Percentiles rank a stretch among this genome's conserved stretches.
Conservation (phyloP, 257 asterid genomes). For the Ilex asprella region DNA sequence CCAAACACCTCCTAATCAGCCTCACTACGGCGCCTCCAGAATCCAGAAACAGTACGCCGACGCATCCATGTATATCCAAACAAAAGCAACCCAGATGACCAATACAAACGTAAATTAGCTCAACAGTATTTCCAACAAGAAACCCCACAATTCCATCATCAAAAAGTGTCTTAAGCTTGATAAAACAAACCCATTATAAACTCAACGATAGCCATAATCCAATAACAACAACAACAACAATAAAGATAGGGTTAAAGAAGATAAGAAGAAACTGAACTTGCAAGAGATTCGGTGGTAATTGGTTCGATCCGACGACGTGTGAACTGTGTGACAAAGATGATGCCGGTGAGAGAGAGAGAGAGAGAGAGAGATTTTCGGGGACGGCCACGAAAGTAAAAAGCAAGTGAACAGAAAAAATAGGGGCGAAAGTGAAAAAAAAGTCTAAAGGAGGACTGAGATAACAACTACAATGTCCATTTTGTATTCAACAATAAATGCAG, state of each 20-base stretch:
- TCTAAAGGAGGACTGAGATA: too few species aligned
- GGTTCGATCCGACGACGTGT: conserved; percentile 21
- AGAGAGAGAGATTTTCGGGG: too few species aligned
- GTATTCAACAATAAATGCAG: too few species aligned
- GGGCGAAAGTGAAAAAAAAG: too few species aligned
- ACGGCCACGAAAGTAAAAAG: too few species aligned
- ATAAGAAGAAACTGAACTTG: conserved; percentile 6
- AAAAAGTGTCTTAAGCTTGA: not conserved
- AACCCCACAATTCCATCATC: not conserved
- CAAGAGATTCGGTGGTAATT: not conserved
- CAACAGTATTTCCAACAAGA: not conserved
- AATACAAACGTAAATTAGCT: not conserved
- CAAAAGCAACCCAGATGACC: conserved; percentile 9
- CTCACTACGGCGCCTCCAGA: not conserved
- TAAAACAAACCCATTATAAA: not conserved
- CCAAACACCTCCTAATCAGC: not conserved
- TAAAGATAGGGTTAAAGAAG: too few species aligned
- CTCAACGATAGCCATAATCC: not conserved
- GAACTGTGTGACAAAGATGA: conserved; percentile 6
- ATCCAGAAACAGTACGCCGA: not conserved
- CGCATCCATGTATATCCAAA: conserved; percentile 14
- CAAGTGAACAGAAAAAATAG: too few species aligned
- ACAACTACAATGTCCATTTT: too few species aligned
- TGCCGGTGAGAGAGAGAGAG: conserved; percentile 14
- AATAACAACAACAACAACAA: not conserved